Base-by-base conservation (phyloP, 495 filamentous ascomycete species). In the Aspergillus sclerotiicarbonarius region DNA sequence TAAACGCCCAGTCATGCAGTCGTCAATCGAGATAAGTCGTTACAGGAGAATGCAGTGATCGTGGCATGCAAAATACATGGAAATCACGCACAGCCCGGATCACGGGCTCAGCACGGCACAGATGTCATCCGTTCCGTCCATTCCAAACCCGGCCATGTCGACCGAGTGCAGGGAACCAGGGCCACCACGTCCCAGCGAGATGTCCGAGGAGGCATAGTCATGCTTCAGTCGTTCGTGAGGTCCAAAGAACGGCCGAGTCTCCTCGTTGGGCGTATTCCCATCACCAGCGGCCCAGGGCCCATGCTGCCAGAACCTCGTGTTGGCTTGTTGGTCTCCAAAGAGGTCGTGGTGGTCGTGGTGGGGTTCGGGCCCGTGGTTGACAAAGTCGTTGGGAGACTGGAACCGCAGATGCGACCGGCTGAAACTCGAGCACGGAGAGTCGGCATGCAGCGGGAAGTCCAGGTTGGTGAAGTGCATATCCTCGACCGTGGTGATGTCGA, bases 1-100 rank as follows among this genome's bases (percentile, higher is more conserved):
- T 61, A 72, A 77, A 76, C 74, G 74, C 74, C 73, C 73, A 70
- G 60, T 77, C 74, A 77, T 77, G 74, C 74, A 73, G 70, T 77
- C 74, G 70, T 77, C 67, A 73, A 64, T 69, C 69, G 66, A 61
- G 66, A 68, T 72, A 71, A 76, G 67, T 77, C 74, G 71, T 77
- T 76, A 77, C 71, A 77, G 68, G 68, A 49, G 62, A 55, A 71
- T 74, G 70, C 67, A 67, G 59, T 57, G 66, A 67, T 64, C 67
- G 56, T 70, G 63, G 71, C 68, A 71, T 61, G 63, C 56, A 62
- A 67, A 63, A n/a, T 59, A 64, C 59, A 65, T n/a, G 41, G 31
- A 60, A 62, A 58, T 59, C 49, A 39, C 46, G 33, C 44, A 58
- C 41, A 43, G 62, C 20, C 60, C 54, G 44, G 46, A 25, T 71